Percentiles rank a stretch among this genome's conserved stretches.
These are phyloP conservation scores for Cystobasidium pallidum DNA, from an alignment of 1,284 basidiomycete genomes.

Conservation along the genomic window DNA sequence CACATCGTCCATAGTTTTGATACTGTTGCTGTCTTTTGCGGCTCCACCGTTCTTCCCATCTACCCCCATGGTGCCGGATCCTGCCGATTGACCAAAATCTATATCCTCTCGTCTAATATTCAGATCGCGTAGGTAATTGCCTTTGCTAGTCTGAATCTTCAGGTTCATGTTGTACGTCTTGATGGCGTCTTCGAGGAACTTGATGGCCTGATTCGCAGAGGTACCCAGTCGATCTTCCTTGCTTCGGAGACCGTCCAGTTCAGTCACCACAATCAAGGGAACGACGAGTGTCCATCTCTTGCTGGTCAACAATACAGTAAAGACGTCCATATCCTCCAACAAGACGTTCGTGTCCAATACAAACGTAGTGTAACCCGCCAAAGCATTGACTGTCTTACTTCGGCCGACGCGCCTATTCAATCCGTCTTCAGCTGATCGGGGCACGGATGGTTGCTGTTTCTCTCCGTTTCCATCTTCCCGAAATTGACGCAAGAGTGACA, in stretches of 20 bases:
- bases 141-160: constrained; percentile 91
- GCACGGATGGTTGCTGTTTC: not conserved
- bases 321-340: constrained; percentile 72
- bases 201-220: constrained; percentile 69
- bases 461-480: constrained; percentile 32
- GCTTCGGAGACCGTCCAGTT: constrained; percentile 83
- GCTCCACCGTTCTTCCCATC: not conserved
- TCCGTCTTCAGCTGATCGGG: not conserved
- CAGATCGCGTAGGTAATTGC: constrained; percentile 87
- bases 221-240: constrained; percentile 69
- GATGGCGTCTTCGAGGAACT: constrained; percentile 73
- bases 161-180: constrained; percentile 73
- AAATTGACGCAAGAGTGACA: constrained; percentile 55
- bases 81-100: constrained; percentile 62
- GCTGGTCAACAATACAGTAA: constrained; percentile 76
- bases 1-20: constrained; percentile 82
- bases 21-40: constrained; percentile 53
- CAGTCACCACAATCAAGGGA: constrained; percentile 91
- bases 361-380: constrained; percentile 85
- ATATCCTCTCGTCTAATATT: constrained; percentile 82
- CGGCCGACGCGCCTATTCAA: not conserved
- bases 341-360: constrained; percentile 94
- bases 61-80: not conserved
- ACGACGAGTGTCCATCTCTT: constrained; percentile 84
- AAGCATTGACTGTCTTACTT: constrained; percentile 60